These are phyloP conservation scores for Cercospora citrullina DNA, from an alignment of 2,329 filamentous ascomycete genomes.

Conservation along the genomic window DNA sequence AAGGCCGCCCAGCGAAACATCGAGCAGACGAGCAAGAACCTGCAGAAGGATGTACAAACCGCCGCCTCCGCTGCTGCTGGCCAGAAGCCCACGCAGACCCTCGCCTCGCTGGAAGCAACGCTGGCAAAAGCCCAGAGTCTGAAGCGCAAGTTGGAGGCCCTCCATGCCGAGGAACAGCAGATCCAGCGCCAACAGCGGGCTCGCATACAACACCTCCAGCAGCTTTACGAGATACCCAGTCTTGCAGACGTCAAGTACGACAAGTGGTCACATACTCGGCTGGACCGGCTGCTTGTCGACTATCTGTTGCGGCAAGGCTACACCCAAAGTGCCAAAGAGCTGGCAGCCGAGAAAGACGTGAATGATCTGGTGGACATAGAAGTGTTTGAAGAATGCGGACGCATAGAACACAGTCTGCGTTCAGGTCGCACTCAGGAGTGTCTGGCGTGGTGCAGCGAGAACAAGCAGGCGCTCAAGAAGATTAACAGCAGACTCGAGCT, in stretches of 20 bases:
- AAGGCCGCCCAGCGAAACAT: constrained; percentile 77
- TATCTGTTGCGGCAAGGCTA: constrained; percentile 86
- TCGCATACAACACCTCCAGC: constrained; percentile 75
- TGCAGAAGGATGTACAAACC: constrained; percentile 59
- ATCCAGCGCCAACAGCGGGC: constrained; percentile 75
- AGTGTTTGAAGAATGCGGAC: constrained; percentile 79
- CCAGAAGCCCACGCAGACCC: constrained; percentile 62
- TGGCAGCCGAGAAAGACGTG: constrained; percentile 75
- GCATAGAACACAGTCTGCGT: constrained; percentile 71
- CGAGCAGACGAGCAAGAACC: constrained; percentile 66
- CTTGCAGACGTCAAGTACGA: constrained; percentile 94
- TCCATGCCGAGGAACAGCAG: constrained; percentile 76
- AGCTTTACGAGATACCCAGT: constrained; percentile 75
- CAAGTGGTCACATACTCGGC: constrained; percentile 75
- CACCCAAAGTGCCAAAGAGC: constrained; percentile 68
- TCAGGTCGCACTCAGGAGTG: constrained; percentile 72
- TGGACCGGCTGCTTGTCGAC: constrained; percentile 87
- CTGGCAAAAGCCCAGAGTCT: constrained; percentile 79
- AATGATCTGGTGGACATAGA: constrained; percentile 82
- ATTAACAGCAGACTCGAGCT: constrained; percentile 88
- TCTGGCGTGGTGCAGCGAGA: constrained; percentile 86
- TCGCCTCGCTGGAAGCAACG: constrained; percentile 80
- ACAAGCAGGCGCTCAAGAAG: constrained; percentile 88
- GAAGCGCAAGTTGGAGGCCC: constrained; percentile 78
- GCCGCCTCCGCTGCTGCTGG: constrained; percentile 57